Evolutionary conservation across 352 stramenopile genomes (phyloP), one percentile per base, ranked within the genome.

Genomic region (Pythium phragmiticola): DNA sequence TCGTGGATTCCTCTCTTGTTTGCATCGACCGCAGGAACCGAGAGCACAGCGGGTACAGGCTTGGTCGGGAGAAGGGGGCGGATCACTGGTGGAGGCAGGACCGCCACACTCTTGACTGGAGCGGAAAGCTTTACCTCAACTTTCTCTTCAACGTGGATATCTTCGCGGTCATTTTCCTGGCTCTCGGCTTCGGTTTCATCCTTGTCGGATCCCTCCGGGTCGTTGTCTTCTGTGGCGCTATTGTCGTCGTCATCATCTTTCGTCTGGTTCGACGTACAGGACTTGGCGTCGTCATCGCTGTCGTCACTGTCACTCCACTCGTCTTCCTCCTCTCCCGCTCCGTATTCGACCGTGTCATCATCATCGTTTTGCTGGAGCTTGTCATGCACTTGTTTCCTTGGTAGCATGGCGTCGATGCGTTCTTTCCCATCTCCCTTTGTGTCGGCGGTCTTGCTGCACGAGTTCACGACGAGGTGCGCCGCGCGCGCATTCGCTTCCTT

Each of bases 221-320:
- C 48, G 6, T 50, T 28, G 5, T 67, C 60, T 7, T 39, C 34
- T 39, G 7, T 39, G 4, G 60, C 58, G 16, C 75, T 70, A 39
- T 39, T 13, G 34, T 39, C 34, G 16, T 84, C 49, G 3, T 69
- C 58, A 17, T 76, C 74, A 13, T 84, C 70, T 39, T 89, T 78
- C 0, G 63, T 71, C 72, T 89, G 80, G 46, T 89, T 89, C 0
- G 78, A 89, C 33, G 63, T 69, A 49, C 55, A 60, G 26, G 62
- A 69, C 54, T 63, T 50, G 46, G 61, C 61, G 21, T 68, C 54
- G 21, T 54, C 34, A 30, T 59, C 52, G 21, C 65, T 50, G 7
- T 79, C 47, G 12, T 42, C 46, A 39, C 34, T 39, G 30, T 63
- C 59, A n/a, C 36, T 52, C 48, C 41, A 36, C 19, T 54, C n/a